Base-by-base conservation (phyloP, 2,329 filamentous ascomycete genomes). In the Penicillium sp. region DNA sequence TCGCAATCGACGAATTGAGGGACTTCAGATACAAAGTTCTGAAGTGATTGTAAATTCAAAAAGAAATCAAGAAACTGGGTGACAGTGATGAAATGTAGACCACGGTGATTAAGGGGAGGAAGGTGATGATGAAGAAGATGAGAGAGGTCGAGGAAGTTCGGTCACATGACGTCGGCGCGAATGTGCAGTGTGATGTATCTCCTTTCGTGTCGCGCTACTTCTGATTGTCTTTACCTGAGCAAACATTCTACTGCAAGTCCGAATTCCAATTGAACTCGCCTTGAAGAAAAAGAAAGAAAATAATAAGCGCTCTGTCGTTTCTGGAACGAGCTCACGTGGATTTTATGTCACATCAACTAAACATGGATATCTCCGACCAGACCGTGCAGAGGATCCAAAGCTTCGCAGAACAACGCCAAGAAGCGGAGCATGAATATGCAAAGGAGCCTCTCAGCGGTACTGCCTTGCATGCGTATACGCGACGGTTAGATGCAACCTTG, bases 401-500 rank as follows among this genome's bases (percentile, higher is more conserved):
- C 45, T 75, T 75, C 46, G 63, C 63, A 18, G 57, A 72, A 44
- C 69, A 67, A 43, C 71, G 72, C 44, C 64, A 63, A 45, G 66
- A 67, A 39, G 64, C 67, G 21, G 72, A 76, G 56, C 60, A 64
- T n/a, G 64, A 71, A 50, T 67, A 69, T 44, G 58, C 57, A 13
- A 52, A 64, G 31, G 63, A 72, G 21, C 65, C 62, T 45, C 57
- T 69, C 9, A 68, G 60, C 43, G 49, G 62, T 27, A 62, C 66
- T 16, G 61, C 64, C 45, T 55, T 72, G 31, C 67, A 71, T 50
- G 61, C 62, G 14, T 75, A 75, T 58, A 67, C 70, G 21, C 64
- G 59, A 40, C 69, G 64, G 27, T 75, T 93, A 42, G 83, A 90
- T 53, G 81, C 83, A 50, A 90, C 89, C 2, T 66, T 92, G 42